phyloP scores from a whole-genome alignment of 345 rosid species.

The Leavenworthia alabamica region DNA sequence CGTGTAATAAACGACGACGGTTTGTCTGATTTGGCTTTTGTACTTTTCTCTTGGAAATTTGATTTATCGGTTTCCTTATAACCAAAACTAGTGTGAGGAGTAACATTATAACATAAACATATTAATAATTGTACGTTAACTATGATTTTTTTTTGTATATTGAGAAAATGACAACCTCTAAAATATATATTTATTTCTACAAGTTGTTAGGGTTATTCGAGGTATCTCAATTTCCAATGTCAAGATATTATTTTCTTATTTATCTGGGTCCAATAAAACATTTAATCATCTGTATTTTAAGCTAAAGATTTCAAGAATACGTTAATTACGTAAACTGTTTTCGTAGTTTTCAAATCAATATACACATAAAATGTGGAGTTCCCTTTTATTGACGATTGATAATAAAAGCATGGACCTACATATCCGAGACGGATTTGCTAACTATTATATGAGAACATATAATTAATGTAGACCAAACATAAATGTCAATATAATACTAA shows the following conservation, averaged over 20 bases:
- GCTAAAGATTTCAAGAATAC: neutral
- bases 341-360: neutral
- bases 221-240: slow-evolving; percentile 26
- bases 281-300: neutral
- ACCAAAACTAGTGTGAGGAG: too few species aligned
- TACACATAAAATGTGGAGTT: neutral
- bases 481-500: slow-evolving; percentile 1
- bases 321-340: neutral
- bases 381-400: neutral
- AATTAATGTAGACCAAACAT: neutral
- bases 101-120: too few species aligned
- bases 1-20: slow-evolving; percentile 26
- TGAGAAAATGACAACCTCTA: slow-evolving; percentile 5
- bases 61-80: slow-evolving; percentile 27
- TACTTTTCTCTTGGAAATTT: slow-evolving; percentile 3
- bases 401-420: slow-evolving; percentile 15
- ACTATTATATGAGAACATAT: neutral
- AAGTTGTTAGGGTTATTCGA: slow-evolving; percentile 27
- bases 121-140: neutral
- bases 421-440: slow-evolving; percentile 9
- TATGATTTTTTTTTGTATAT: neutral
- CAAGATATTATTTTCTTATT: too few species aligned
- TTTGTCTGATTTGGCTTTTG: slow-evolving; percentile 22
- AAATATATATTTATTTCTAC: slow-evolving; percentile 5
- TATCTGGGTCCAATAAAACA: neutral